Evolutionary conservation across 345 rosid genomes (phyloP).

Genomic region (Heritiera littoralis): DNA sequence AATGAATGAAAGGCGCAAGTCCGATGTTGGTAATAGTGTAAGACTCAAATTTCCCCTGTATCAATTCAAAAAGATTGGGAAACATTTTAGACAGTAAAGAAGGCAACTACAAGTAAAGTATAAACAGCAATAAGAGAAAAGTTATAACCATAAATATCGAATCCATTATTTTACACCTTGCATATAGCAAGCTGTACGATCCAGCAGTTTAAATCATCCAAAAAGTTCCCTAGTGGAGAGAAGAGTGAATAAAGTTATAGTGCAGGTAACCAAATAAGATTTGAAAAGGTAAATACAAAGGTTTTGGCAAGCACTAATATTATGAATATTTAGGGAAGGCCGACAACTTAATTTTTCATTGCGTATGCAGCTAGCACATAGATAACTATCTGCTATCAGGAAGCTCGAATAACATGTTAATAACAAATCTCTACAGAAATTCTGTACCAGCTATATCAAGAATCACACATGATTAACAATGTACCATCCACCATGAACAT

Average conservation of each 20-base stretch:
- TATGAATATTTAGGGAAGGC: not conserved
- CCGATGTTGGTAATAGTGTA: constrained; percentile 76
- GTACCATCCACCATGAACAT: not conserved
- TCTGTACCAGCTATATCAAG: not conserved
- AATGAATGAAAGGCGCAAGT: constrained; percentile 71
- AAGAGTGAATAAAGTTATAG: not conserved
- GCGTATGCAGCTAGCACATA: not conserved
- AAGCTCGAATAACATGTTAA: not conserved
- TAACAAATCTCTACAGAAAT: not conserved
- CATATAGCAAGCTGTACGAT: not conserved
- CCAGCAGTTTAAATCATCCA: constrained; percentile 4
- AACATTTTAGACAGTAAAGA: constrained; percentile 14
- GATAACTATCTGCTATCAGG: not conserved
- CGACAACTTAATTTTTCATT: not conserved
- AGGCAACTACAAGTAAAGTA: not conserved
- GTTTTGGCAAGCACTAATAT: not conserved
- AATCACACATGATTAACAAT: not conserved
- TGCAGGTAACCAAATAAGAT: not conserved
- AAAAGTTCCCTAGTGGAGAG: not conserved
- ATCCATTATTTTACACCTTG: constrained; percentile 2
- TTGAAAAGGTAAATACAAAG: not conserved
- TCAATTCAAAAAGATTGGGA: constrained; percentile 10
- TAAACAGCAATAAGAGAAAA: not conserved
- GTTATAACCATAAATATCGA: not conserved
- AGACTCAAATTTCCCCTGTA: constrained; percentile 89